Evolutionary conservation across 75 land plant genomes (phyloP).

Genomic region (Sequoiadendron giganteum): DNA sequence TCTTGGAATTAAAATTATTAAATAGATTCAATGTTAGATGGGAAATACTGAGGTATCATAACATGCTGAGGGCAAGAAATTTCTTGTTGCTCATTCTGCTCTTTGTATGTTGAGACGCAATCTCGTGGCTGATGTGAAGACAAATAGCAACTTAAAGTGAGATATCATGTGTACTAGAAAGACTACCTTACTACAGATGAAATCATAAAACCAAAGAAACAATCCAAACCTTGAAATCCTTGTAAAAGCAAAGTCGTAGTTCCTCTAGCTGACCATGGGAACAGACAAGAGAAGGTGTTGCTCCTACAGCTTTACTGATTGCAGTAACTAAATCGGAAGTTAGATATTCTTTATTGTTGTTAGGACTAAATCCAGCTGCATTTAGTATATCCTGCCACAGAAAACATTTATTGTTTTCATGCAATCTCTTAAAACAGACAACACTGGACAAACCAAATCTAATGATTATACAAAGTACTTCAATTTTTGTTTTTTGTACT

Average conservation of each 20-base stretch:
- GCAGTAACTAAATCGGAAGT: slow-evolving; percentile 47
- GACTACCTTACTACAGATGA: neutral
- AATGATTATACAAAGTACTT: neutral
- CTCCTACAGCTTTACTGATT: slow-evolving; percentile 57
- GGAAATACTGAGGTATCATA: neutral
- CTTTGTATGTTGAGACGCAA: neutral
- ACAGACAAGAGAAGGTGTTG: slow-evolving; percentile 52
- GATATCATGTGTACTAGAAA: no score
- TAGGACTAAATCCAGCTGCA: slow-evolving; percentile 52
- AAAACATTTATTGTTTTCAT: neutral
- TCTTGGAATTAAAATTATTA: neutral
- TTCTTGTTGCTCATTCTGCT: neutral
- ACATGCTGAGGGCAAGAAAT: slow-evolving; percentile 3
- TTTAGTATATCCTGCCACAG: slow-evolving; percentile 42
- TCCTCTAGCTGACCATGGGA: slow-evolving; percentile 51
- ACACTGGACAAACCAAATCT: neutral
- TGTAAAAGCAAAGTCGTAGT: slow-evolving; percentile 63
- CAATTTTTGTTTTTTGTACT: no score
- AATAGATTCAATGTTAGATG: neutral
- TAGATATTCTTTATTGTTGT: slow-evolving; percentile 47
- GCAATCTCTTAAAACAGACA: neutral
- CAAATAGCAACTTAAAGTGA: neutral
- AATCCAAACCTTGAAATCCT: slow-evolving; percentile 57
- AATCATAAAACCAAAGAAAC: neutral
- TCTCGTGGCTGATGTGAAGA: slow-evolving; percentile 9